Percentiles rank a stretch among this genome's conserved stretches.
Evolutionary conservation across 345 rosid species (phyloP).

Genomic region (Kandelia obovata): DNA sequence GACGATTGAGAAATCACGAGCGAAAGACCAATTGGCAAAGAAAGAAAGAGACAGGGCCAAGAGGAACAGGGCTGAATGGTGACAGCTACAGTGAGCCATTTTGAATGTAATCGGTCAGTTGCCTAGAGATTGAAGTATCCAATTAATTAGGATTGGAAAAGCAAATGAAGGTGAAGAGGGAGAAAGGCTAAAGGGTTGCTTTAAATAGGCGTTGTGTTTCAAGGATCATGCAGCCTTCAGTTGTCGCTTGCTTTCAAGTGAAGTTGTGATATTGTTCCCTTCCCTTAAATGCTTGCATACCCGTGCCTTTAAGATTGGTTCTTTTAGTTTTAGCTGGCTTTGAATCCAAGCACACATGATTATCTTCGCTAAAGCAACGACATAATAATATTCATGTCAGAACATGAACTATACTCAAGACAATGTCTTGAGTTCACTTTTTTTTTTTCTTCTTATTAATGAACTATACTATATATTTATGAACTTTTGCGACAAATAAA

Average conservation of each 20-base stretch:
- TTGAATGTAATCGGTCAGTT: background rate
- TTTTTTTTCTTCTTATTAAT: too few species aligned
- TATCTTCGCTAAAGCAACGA: too few species aligned
- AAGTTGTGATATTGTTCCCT: constrained; percentile 2
- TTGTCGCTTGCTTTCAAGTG: constrained; percentile 16
- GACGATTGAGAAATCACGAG: constrained; percentile 30
- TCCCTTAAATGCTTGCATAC: background rate
- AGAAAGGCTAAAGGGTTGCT: background rate
- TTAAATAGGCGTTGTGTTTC: background rate
- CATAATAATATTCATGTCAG: too few species aligned
- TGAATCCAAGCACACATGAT: constrained; percentile 13
- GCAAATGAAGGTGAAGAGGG: background rate
- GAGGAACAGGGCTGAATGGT: constrained; percentile 1
- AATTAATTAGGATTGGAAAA: background rate
- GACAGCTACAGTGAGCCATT: constrained; percentile 16
- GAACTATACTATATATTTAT: too few species aligned
- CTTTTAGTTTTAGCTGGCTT: constrained; percentile 8
- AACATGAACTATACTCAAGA: too few species aligned
- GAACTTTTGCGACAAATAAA: too few species aligned
- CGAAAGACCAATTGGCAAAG: background rate
- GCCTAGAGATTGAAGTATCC: too few species aligned
- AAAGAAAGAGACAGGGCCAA: background rate
- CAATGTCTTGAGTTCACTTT: too few species aligned
- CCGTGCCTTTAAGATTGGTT: constrained; percentile 24
- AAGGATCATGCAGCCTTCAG: background rate